phyloP scores from a whole-genome alignment of 371 early-diverging fungal genomes.

The Mucor velutinosus region DNA sequence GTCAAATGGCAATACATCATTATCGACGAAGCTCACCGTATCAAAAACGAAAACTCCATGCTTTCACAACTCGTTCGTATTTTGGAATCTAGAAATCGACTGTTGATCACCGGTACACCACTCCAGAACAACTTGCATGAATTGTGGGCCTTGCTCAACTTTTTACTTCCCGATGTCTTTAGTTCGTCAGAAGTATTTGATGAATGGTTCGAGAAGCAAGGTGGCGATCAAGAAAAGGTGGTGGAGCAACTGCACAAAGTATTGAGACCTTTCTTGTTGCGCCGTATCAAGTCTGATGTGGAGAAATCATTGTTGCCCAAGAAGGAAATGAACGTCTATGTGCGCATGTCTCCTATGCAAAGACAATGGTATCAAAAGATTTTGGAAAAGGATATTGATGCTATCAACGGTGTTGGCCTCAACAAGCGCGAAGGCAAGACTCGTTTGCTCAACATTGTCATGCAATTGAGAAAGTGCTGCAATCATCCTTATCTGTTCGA shows the following conservation, averaged over 20 bases:
- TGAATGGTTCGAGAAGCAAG: constrained; percentile 81
- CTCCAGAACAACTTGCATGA: constrained; percentile 99
- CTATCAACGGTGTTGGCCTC: constrained; percentile 81
- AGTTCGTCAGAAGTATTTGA: constrained; percentile 92
- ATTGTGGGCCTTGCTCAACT: constrained; percentile 99
- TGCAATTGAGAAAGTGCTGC: constrained; percentile 99
- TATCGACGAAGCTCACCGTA: constrained; percentile 99
- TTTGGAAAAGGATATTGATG: constrained; percentile 97
- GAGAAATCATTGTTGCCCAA: constrained; percentile 97
- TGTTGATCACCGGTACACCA: constrained; percentile 99
- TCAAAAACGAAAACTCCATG: constrained; percentile 98
- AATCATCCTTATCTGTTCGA: constrained; percentile 99
- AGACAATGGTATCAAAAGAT: constrained; percentile 97
- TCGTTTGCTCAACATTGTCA: constrained; percentile 95
- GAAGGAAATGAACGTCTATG: constrained; percentile 96
- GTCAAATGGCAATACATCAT: constrained; percentile 94
- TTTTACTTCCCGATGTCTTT: constrained; percentile 96
- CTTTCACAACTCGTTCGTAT: constrained; percentile 91
- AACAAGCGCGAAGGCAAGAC: constrained; percentile 80
- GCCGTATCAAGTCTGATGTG: constrained; percentile 98
- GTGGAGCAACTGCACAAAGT: constrained; percentile 93
- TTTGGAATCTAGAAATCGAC: constrained; percentile 86
- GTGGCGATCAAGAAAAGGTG: constrained; percentile 83
- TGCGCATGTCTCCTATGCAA: constrained; percentile 96
- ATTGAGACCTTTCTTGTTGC: constrained; percentile 93